phyloP scores from a whole-genome alignment of 2,329 filamentous ascomycete genomes.

The Trichoderma sp. region DNA sequence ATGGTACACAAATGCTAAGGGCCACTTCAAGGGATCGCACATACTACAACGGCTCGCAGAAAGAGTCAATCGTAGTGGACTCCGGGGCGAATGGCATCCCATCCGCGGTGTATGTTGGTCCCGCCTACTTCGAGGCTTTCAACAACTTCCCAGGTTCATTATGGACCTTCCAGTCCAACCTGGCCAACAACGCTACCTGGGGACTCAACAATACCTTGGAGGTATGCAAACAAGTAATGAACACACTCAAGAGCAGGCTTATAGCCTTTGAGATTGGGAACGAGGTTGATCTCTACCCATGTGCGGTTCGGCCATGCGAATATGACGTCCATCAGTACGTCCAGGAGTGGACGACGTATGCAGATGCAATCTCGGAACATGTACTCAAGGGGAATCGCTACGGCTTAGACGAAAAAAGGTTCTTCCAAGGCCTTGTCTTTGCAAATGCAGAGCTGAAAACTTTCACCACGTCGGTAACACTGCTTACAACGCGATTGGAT shows the following conservation, averaged over 20 bases:
- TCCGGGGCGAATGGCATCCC: conserved; percentile 15
- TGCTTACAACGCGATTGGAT: no score
- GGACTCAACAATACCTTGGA: conserved; percentile 16
- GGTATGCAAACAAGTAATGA: conserved; percentile 8
- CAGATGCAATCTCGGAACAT: not conserved
- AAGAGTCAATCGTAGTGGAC: not conserved
- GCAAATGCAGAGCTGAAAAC: conserved; percentile 2
- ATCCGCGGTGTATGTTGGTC: conserved; percentile 6
- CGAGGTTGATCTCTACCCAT: conserved; percentile 18
- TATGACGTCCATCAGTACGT: conserved; percentile 8
- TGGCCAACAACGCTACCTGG: conserved; percentile 18
- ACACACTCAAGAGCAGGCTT: not conserved
- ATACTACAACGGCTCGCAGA: conserved; percentile 10
- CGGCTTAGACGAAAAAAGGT: conserved; percentile 3
- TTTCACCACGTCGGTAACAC: conserved; percentile 7
- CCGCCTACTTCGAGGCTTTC: conserved; percentile 14
- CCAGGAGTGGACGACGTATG: conserved; percentile 9
- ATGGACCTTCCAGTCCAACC: conserved; percentile 16
- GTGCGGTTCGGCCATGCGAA: conserved; percentile 2
- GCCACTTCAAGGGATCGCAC: not conserved
- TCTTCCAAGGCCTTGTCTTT: conserved; percentile 17
- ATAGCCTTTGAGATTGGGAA: conserved; percentile 17
- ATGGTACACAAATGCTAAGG: not conserved
- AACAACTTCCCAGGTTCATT: conserved; percentile 6
- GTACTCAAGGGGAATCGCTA: conserved; percentile 11